Conservation (phyloP, 108 stramenopile species). For the Skeletonema tropicum region DNA sequence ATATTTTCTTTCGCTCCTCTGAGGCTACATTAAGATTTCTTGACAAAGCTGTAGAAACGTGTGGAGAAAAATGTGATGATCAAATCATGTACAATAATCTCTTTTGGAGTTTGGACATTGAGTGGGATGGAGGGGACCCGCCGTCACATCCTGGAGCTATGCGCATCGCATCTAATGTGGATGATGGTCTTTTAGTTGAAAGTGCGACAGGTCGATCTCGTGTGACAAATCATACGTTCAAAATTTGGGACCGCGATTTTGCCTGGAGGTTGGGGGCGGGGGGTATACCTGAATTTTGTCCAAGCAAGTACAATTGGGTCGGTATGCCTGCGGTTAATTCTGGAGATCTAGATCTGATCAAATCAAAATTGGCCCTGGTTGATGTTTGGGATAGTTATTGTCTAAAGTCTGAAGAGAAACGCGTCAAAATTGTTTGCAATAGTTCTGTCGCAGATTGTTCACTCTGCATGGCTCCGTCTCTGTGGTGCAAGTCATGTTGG, state of each 20-base stretch:
- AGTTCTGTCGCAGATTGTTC: no score
- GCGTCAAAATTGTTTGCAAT: no score
- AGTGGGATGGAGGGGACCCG: slow-evolving; percentile 37
- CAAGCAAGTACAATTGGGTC: slow-evolving; percentile 55
- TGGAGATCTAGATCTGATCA: background rate
- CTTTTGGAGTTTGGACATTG: slow-evolving; percentile 25
- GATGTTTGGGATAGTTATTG: slow-evolving; percentile 1
- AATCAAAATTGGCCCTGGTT: background rate
- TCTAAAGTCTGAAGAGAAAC: no score
- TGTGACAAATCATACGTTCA: slow-evolving; percentile 44
- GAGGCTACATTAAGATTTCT: slow-evolving; percentile 38
- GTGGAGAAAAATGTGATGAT: slow-evolving; percentile 57
- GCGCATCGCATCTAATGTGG: background rate
- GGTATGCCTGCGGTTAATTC: slow-evolving; percentile 47
- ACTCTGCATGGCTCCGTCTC: no score
- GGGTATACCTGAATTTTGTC: slow-evolving; percentile 40
- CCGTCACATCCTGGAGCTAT: slow-evolving; percentile 1
- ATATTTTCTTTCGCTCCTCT: slow-evolving; percentile 50
- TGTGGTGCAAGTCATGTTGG: no score
- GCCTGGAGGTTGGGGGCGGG: slow-evolving; percentile 48
- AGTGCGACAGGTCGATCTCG: slow-evolving; percentile 34
- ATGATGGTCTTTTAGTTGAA: slow-evolving; percentile 36
- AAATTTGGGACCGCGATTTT: slow-evolving; percentile 65
- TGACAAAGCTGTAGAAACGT: slow-evolving; percentile 37
- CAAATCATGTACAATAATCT: slow-evolving; percentile 53